Percentiles rank a stretch among this genome's conserved stretches.
These are phyloP conservation scores for Puccinia coronata DNA, from an alignment of 1,284 basidiomycete genomes.

Conservation along the genomic window DNA sequence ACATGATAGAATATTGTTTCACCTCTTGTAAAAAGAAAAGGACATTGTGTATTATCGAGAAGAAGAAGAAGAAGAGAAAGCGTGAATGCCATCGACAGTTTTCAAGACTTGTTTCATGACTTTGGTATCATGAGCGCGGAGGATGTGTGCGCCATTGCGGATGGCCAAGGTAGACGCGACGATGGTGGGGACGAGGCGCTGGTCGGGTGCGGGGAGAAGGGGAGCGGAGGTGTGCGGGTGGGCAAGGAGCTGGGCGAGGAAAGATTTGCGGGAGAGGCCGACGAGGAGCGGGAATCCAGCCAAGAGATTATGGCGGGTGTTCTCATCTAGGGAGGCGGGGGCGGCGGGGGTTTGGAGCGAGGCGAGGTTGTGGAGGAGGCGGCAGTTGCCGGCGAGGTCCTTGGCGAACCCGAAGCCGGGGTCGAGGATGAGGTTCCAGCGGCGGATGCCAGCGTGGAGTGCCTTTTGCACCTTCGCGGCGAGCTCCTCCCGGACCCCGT, in stretches of 20 bases:
- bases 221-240: not conserved
- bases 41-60: no score
- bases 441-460: conserved; percentile 74
- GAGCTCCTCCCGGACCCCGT: conserved; percentile 74
- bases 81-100: conserved; percentile 63
- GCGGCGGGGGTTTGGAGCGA: not conserved
- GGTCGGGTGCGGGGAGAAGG: conserved; percentile 52
- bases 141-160: conserved; percentile 61
- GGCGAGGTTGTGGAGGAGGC: conserved; percentile 59
- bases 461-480: conserved; percentile 70
- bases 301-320: not conserved
- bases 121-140: conserved; percentile 80
- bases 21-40: no score
- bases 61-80: not conserved
- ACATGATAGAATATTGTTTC: no score
- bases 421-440: conserved; percentile 90
- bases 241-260: conserved; percentile 66
- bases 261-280: conserved; percentile 79
- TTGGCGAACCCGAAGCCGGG: conserved; percentile 97
- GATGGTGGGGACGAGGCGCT: conserved; percentile 54
- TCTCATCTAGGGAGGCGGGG: not conserved
- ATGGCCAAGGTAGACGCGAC: conserved; percentile 28
- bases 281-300: conserved; percentile 72
- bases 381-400: conserved; percentile 72
- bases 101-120: conserved; percentile 69